Percentiles rank a stretch among this genome's conserved stretches.
Conservation (phyloP, 371 early-diverging fungal genomes). For the Apophysomyces ossiformis region DNA sequence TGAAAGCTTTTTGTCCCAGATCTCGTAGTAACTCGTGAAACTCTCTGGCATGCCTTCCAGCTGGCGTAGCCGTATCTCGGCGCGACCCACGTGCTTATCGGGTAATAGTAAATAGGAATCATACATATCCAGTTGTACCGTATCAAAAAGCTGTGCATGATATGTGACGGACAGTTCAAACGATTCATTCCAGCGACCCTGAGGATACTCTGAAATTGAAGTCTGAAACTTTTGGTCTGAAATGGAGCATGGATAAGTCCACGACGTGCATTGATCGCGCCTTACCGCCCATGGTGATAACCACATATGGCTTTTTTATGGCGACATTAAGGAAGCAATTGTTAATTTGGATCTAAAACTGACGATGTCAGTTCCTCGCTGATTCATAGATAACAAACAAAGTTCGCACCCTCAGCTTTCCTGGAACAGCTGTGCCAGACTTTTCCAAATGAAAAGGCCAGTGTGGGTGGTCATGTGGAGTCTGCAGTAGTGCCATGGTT, state of each 20-base stretch:
- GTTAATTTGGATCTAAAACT: conserved; percentile 38
- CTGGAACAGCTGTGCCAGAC: background rate
- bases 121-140: conserved; percentile 74
- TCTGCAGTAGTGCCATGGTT: background rate
- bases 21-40: conserved; percentile 69
- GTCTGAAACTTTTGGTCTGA: conserved; percentile 72
- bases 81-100: conserved; percentile 75
- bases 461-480: background rate
- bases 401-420: conserved; percentile 19
- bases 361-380: background rate
- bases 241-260: background rate
- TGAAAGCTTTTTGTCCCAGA: conserved; percentile 65
- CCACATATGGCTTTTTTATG: conserved; percentile 45
- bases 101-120: conserved; percentile 63
- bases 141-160: conserved; percentile 82
- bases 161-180: conserved; percentile 78
- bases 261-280: background rate
- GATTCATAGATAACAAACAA: background rate
- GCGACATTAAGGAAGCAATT: conserved; percentile 44
- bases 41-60: conserved; percentile 70
- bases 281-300: conserved; percentile 52
- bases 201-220: conserved; percentile 60
- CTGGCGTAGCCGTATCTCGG: conserved; percentile 69
- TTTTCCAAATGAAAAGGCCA: background rate
- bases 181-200: conserved; percentile 76